A percentile compares a stretch with the other conserved stretches of the same genome.
Evolutionary conservation across 1,139 yeast genomes (phyloP).

Genomic region (Wickerhamiella pararugosa): DNA sequence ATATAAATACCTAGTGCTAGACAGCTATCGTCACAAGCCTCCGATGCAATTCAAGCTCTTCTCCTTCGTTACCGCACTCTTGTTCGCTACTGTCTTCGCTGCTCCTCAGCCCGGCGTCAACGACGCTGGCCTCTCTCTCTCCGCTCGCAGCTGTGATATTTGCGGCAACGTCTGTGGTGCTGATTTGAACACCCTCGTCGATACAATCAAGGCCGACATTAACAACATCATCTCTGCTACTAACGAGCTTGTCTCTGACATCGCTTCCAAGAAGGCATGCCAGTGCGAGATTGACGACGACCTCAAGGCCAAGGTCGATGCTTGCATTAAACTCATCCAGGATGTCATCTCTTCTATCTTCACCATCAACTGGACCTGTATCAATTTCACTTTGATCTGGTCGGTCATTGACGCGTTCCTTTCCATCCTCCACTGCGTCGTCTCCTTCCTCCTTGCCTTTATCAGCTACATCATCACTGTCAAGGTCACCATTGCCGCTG

Average conservation of each 20-base stretch:
- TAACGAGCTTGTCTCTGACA: not conserved
- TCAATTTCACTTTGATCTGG: not conserved
- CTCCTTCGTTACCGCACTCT: too few species aligned
- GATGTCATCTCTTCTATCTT: not conserved
- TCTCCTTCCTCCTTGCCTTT: constrained; percentile 1
- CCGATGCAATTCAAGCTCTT: too few species aligned
- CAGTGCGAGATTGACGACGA: not conserved
- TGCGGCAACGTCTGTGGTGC: constrained; percentile 2
- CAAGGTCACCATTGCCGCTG: constrained; percentile 22
- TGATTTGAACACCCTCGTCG: not conserved
- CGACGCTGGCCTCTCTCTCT: too few species aligned
- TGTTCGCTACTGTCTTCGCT: too few species aligned
- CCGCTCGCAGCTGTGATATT: not conserved
- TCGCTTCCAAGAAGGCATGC: constrained; percentile 1
- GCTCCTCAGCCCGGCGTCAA: too few species aligned
- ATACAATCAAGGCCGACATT: not conserved
- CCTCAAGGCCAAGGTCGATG: not conserved
- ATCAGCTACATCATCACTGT: constrained; percentile 6
- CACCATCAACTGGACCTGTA: constrained; percentile 3
- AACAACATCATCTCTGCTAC: not conserved
- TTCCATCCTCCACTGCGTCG: not conserved
- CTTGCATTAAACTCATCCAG: not conserved
- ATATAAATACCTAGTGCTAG: too few species aligned
- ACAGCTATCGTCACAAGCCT: too few species aligned
- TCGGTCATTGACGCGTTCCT: not conserved